Base-by-base conservation (phyloP, 805 yeast species). In the Candida khao-thaluensis region DNA sequence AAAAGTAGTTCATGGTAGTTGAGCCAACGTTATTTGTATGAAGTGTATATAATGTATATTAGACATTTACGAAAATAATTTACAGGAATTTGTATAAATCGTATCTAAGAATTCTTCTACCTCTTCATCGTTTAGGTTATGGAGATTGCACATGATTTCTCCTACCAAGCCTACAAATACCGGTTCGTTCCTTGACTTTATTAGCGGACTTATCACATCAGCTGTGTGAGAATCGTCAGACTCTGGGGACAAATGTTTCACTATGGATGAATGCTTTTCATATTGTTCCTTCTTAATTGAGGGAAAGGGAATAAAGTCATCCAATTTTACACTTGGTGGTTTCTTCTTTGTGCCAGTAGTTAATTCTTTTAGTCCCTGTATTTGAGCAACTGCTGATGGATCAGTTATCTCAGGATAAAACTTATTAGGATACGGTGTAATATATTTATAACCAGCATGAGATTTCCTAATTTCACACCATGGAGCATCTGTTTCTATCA, bases 401-500 rank as follows among this genome's bases (percentile, higher is more conserved):
- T 20, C 32, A 35, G 30, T 8, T 5, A 29, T 22, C 30, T 56
- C 47, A 1, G 85, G 85, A 47, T 79, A 81, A 40, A 66, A 76
- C 11, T 58, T 63, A 52, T 77, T 80, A 3, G 86, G 86, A 45
- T 77, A 75, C 7, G 64, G 53, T 0, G 79, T 62, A 21, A 89
- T 56, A 45, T 67, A 72, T 45, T 76, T 64, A 60, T 76, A 79
- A 11, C 93, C 76, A 2, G 88, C 87, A 57, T 88, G 96, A 7
- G 93, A 74, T 48, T 78, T 85, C 42, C 95, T 72, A 32, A 93
- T 78, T 55, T 90, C 98, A 66, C 99, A 93, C 99, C 99, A 93
- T 1, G 99, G 99, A 3, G 97, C 89, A 62, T 93, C 99, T 0
- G 97, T 91, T 57, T 93, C 99, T 7, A 93, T 74, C 72, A 91